These are phyloP conservation scores for Boletus sp. DNA, from an alignment of 768 basidiomycete genomes.

Conservation along the genomic window DNA sequence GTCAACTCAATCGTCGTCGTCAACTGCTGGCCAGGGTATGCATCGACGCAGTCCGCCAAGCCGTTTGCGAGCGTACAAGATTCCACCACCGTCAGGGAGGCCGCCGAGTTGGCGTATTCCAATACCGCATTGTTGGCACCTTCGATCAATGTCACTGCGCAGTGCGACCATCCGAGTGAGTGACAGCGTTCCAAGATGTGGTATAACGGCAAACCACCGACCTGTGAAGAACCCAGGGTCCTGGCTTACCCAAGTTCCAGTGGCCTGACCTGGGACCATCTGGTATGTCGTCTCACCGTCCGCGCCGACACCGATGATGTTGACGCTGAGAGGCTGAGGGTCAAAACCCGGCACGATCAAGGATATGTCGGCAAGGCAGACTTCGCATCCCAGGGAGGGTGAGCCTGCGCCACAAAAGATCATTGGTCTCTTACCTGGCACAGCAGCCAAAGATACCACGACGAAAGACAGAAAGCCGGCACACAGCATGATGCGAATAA, in stretches of 20 bases:
- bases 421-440: not conserved
- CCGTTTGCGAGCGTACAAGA: not conserved
- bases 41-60: not conserved
- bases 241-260: slow-evolving; percentile 27
- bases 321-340: slow-evolving; percentile 41
- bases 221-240: slow-evolving; percentile 36
- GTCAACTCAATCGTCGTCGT: not conserved
- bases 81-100: not conserved
- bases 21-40: not conserved
- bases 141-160: not conserved
- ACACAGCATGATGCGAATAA: not conserved
- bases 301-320: slow-evolving; percentile 39
- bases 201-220: slow-evolving; percentile 9
- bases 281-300: slow-evolving; percentile 43
- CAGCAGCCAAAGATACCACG: slow-evolving; percentile 1
- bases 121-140: not conserved
- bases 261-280: slow-evolving; percentile 35
- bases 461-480: not conserved
- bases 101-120: not conserved
- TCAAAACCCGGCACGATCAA: slow-evolving; percentile 46
- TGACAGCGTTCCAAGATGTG: not conserved
- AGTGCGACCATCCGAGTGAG: not conserved
- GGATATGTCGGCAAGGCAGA: slow-evolving; percentile 24
- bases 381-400: not conserved
- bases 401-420: not conserved